A percentile compares a stretch with the other conserved stretches of the same genome.
Evolutionary conservation across 305 asterid species (phyloP).

Genomic region (Nicotiana rustica): DNA sequence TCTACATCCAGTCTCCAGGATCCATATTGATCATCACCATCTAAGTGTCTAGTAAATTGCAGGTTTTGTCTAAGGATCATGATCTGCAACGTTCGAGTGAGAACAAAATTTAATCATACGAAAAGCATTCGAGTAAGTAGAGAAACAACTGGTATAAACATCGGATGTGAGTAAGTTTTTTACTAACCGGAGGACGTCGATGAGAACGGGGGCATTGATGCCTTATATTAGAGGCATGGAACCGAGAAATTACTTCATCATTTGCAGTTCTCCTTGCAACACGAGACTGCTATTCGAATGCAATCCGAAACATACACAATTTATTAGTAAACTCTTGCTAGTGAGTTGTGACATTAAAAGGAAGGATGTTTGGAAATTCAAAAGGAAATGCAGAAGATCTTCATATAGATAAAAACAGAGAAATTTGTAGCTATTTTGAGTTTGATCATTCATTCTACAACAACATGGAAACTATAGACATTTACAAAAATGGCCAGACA

Average conservation of each 20-base stretch:
- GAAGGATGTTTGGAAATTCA: neutral
- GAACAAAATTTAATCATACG: neutral
- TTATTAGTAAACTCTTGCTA: neutral
- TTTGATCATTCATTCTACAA: neutral
- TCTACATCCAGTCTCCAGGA: constrained; percentile 64
- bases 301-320: constrained; percentile 18
- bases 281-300: constrained; percentile 48
- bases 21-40: constrained; percentile 46
- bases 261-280: constrained; percentile 47
- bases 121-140: neutral
- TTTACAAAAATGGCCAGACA: neutral
- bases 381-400: neutral
- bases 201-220: constrained; percentile 29
- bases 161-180: neutral
- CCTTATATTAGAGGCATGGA: neutral
- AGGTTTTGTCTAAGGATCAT: constrained; percentile 51
- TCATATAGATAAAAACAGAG: neutral
- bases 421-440: neutral
- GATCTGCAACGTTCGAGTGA: constrained; percentile 39
- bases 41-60: constrained; percentile 41
- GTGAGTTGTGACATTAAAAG: neutral
- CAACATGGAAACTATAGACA: neutral
- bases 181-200: constrained; percentile 48
- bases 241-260: constrained; percentile 38
- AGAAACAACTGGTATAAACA: rapidly evolving